Base-by-base conservation (phyloP, 345 rosid genomes). In the Carallia brachiata region DNA sequence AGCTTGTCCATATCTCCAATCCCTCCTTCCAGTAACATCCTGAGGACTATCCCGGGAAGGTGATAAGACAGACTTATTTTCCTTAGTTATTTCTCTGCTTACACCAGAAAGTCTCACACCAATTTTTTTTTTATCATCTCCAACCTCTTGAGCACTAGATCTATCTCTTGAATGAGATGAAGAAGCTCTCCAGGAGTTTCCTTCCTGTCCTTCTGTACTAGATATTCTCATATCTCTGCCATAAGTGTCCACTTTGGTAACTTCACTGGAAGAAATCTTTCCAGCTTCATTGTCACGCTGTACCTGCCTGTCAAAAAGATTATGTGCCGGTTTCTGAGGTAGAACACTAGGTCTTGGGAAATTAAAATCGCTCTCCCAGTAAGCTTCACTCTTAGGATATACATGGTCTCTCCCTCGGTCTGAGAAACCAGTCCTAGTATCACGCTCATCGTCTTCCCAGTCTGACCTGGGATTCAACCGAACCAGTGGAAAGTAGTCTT, bases 391-490 rank as follows among this genome's bases (percentile, higher is more conserved):
- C 69, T 83, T 92, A 2, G 85, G 69, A 77, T 83, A 85, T 18
- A 88, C 88, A 69, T 80, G 72, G 72, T 87, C 96, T 61, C 86
- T 94, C 69, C 85, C 87, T 34, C 84, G 68, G 52, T 89, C 88
- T 55, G 77, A 69, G 74, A 90, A 82, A 62, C 87, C 86, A 70
- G 76, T 88, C 72, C 98, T 81, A 39, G 96, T 92, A 70, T 96
- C 99, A 72, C 97, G 98, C 78, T 96, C 99, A 82, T 96, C 99
- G 82, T 96, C 99, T 68, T 93, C 96, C 98, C 99, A 95, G 75
- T 95, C 99, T 75, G 96, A 95, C 65, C 99, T 85, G 27, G 97
- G 97, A 30, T 84, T 80, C 90, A 92, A 75, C 58, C 83, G 84
- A 77, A 92, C 90, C 68, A 90, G 75, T 1, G 97, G 72, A 77